Conservation (phyloP, 2,329 filamentous ascomycete species). For the Thielaviopsis ethacetica region DNA sequence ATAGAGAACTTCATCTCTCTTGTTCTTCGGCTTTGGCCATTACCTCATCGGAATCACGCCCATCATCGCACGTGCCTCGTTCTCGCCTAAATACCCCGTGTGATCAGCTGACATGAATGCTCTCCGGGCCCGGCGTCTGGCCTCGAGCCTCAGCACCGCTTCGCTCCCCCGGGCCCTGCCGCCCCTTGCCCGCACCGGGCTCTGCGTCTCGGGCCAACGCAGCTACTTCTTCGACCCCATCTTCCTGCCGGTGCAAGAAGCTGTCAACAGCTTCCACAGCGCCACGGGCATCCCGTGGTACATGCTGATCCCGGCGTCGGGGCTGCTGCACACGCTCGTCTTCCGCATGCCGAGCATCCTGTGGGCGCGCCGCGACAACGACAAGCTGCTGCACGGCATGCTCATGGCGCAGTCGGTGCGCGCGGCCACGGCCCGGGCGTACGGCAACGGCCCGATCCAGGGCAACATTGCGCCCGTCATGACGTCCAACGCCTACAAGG, state of each 20-base stretch:
- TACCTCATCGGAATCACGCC: no score
- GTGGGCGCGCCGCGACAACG: slow-evolving; percentile 20
- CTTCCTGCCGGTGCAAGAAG: slow-evolving; percentile 25
- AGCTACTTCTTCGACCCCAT: slow-evolving; percentile 10
- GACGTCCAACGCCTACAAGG: neutral
- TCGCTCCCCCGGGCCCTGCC: neutral
- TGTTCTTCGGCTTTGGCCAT: no score
- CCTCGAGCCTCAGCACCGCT: neutral
- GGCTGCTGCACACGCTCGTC: slow-evolving; percentile 27
- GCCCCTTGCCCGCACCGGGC: neutral
- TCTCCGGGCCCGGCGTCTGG: neutral
- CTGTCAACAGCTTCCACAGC: slow-evolving; percentile 28
- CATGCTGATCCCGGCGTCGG: slow-evolving; percentile 35
- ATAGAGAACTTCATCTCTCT: no score
- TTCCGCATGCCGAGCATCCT: slow-evolving; percentile 30
- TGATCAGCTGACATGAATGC: neutral
- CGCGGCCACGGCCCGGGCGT: slow-evolving; percentile 15
- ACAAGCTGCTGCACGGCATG: slow-evolving; percentile 15
- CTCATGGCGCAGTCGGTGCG: slow-evolving; percentile 16
- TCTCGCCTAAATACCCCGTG: no score
- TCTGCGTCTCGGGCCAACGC: neutral
- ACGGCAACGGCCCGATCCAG: slow-evolving; percentile 18
- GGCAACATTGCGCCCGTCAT: neutral
- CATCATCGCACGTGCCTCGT: no score
- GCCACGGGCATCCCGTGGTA: slow-evolving; percentile 34